Base-by-base conservation (phyloP, 257 asterid genomes). In the Solanum sitiens region DNA sequence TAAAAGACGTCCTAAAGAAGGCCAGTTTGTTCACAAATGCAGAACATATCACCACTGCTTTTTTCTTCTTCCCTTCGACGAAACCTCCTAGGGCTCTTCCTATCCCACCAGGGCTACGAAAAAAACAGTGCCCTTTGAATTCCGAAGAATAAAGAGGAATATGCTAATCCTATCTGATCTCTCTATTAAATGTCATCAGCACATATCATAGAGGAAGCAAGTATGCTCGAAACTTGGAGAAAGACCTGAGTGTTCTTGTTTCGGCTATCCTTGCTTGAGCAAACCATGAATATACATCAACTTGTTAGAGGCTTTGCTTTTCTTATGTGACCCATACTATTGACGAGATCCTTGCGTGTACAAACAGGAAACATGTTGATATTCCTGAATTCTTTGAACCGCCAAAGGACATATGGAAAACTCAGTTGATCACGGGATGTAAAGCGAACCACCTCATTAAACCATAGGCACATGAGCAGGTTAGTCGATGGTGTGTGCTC, bases 371-470 rank as follows among this genome's bases (percentile, higher is more conserved):
- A 97, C 94, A 95, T 90, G 53, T 96, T 93, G 87, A 97, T 91
- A 83, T 90, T 90, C 86, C 18, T 90, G 18, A 95, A 87, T 85
- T 91, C 98, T 87, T 94, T 93, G 91, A 97, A 94, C 85, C 94
- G 93, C 99, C 99, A 97, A 4, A 95, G 95, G 86, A 97, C 94
- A 75, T 95, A 97, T 1, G 99, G 99, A 86, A 96, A 97, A 90
- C 99, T 97, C 63, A 97, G 93, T 88, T 97, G 99, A 91, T 97
- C 99, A 25, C 99, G 97, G 16, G 98, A 97, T 82, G 99, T 96
- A 93, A 95, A 97, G n/a, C 96, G 97, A 87, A 94, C 99, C 77
- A 94, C 99, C 93, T 97, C 99, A 79, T 95, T 94, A 72, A 97
- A 97, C 99, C 99, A 97, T 40, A 94, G 94, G 89, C 99, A 97